Evolutionary conservation across 768 basidiomycete genomes (phyloP), one percentile per base, ranked within the genome.

Genomic region (Tylopilus rubrobrunneus): DNA sequence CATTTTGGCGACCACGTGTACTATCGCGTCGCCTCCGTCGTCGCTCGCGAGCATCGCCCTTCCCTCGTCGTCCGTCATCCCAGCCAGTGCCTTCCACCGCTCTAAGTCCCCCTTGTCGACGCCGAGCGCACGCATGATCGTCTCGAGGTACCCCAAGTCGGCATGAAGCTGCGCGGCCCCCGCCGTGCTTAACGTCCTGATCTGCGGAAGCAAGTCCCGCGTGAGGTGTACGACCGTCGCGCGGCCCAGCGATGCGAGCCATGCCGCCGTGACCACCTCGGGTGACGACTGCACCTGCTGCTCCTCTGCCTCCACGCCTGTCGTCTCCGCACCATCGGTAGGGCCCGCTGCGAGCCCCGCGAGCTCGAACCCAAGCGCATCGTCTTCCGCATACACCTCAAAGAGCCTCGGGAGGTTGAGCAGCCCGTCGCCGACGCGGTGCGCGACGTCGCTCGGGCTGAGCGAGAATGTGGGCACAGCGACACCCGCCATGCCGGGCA

Each of bases 311-410:
- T 52, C 54, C 11, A 48, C 51, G n/a, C 17, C 78, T 63, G 25
- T 47, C 21, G 9, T 11, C 64, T 36, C 62, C n/a, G 1, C 34
- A 33, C 72, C 74, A 53, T 88, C 83, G 47, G 89, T 23, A 21
- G 21, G 67, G 61, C 83, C 82, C 0, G 89, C 92, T 10, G 31
- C 31, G 31, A 98, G 73, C 6, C 88, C 92, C 45, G 87, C 84
- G 39, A 98, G 75, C 34, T 91, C 92, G 70, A 94, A 97, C 2
- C 85, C 82, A 9, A 98, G 78, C 10, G 92, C 90, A 56, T 94
- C 92, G 67, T 98, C 94, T 53, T 87, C 86, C 7, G 89, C 91
- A 64, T 97, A 96, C 17, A 95, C 88, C 69, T 98, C 95, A 64
- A 98, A 97, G 15, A 98, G 74, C 52, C 94, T 74, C 2, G 96